Base-by-base conservation (phyloP, 345 rosid genomes). In the Lumnitzera racemosa region DNA sequence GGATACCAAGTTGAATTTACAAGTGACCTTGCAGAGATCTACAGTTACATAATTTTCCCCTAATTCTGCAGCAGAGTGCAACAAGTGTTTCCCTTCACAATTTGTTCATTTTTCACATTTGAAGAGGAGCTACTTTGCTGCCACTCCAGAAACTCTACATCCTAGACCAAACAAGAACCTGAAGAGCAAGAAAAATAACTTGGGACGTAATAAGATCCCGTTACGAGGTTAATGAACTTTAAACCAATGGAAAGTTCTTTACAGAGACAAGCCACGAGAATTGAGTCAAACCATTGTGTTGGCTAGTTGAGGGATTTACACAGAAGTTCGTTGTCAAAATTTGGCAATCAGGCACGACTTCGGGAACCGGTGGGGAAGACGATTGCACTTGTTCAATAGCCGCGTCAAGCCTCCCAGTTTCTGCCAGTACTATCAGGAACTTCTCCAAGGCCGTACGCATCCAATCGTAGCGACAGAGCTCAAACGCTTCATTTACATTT, bases 381-480 rank as follows among this genome's bases (percentile, higher is more conserved):
- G 68, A 13, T 31, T 75, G 80, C 16, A 71, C 46, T 13, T 57
- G 50, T 56, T 76, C 79, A 66, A 72, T 76, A 17, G 60, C 61
- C 23, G 64, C 29, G 62, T 71, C 69, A 4, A 52, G n/a, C 29
- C 68, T 49, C 2, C 11, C 10, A 2, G 59, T 63, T 29, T 59
- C 71, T 15, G 36, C 56, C 62, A 83, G 64, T 49, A 70, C 74
- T 65, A 46, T 64, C 41, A 83, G 25, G 58, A 88, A 83, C 55
- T 62, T 80, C 57, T 77, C 70, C 36, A 91, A 69, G 10, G 98
- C 96, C 53, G 57, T 74, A 24, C 78, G 74, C 98, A 91, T 91
- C 98, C 96, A 88, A 3, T 86, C 95, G 31, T 88, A 91, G n/a
- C 98, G 80, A 72, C 96, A 88, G 31, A 71, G 58, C 63, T 80